Evolutionary conservation across 2,329 filamentous ascomycete species (phyloP), one percentile per base, ranked within the genome.

Genomic region (Pestalotiopsis sp.): DNA sequence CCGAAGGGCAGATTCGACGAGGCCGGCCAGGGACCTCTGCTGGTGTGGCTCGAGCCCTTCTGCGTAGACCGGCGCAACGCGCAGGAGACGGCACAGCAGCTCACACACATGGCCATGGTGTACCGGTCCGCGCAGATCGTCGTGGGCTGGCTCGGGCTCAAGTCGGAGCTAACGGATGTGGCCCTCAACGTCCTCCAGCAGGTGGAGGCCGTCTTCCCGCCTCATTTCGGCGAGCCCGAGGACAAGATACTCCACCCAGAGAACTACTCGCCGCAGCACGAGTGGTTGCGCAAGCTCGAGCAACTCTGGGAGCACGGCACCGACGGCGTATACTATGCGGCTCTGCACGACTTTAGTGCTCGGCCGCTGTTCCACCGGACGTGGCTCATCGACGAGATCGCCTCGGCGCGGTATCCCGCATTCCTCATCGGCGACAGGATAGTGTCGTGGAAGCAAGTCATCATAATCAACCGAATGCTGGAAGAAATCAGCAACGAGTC

Each of bases 341-440:
- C 73, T 68, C 70, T 72, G 66, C 67, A 71, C 9, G 75, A 76
- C 57, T 78, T 80, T 56, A 69, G 79, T 52, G 71, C 67, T 39
- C 73, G 78, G 4, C 72, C 74, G 2, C 79, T 77, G 65, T 80
- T 80, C 64, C 75, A 77, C 38, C 76, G 78, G 6, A 75, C 73
- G 1, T 80, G 78, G 78, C 79, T 80, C 59, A 71, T 80, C 1
- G 78, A 78, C 59, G 78, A 80, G 68, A 73, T 80, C 44, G 72
- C 77, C 40, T 72, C 78, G 69, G 76, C 76, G 1, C 72, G 77
- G 2, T 77, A 79, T 40, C 70, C 73, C 3, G 69, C 69, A 3
- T 74, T 75, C 63, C 57, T 81, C 3, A 72, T 80, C 30, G 78
- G 78, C 38, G 77, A 80, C 65, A 72, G 74, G 55, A 78, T 80